phyloP scores from a whole-genome alignment of 2,329 filamentous ascomycete species.

The Diaporthe nobilis region DNA sequence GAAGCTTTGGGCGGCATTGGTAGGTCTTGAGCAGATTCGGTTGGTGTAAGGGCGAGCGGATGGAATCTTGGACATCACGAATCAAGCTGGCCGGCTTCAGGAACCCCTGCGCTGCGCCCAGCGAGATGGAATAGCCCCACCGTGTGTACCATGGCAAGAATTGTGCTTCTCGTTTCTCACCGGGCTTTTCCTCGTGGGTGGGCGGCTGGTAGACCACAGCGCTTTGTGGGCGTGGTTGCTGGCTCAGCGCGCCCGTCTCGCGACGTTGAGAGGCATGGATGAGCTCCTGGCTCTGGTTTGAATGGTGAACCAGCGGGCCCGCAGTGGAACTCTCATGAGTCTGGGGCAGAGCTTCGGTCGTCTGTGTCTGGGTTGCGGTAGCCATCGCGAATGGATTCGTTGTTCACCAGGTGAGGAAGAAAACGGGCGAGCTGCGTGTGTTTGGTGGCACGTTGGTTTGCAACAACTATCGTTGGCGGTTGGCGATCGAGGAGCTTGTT shows the following conservation, averaged over 20 bases:
- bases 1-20: conserved; percentile 28
- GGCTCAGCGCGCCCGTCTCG: conserved; percentile 13
- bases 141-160: conserved; percentile 37
- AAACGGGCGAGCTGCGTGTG: background rate
- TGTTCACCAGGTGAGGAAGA: background rate
- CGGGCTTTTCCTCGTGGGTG: conserved; percentile 21
- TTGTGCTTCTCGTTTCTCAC: conserved; percentile 31
- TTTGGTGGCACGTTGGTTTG: background rate
- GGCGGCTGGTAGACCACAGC: conserved; percentile 23
- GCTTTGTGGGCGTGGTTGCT: conserved; percentile 34
- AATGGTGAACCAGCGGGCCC: conserved; percentile 25
- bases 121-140: conserved; percentile 29
- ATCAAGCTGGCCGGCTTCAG: conserved; percentile 35
- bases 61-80: conserved; percentile 33
- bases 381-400: conserved; percentile 7
- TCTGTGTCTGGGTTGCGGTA: conserved; percentile 30
- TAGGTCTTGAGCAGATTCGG: conserved; percentile 26
- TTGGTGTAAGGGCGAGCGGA: conserved; percentile 26
- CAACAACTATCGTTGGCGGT: too few species aligned
- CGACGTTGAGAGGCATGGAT: conserved; percentile 15
- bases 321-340: background rate
- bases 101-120: conserved; percentile 31
- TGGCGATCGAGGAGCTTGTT: background rate
- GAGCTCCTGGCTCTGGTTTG: conserved; percentile 33
- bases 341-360: conserved; percentile 5